These are phyloP conservation scores for Kodamaea anthophila DNA, from an alignment of 1,139 yeast genomes.

Conservation along the genomic window DNA sequence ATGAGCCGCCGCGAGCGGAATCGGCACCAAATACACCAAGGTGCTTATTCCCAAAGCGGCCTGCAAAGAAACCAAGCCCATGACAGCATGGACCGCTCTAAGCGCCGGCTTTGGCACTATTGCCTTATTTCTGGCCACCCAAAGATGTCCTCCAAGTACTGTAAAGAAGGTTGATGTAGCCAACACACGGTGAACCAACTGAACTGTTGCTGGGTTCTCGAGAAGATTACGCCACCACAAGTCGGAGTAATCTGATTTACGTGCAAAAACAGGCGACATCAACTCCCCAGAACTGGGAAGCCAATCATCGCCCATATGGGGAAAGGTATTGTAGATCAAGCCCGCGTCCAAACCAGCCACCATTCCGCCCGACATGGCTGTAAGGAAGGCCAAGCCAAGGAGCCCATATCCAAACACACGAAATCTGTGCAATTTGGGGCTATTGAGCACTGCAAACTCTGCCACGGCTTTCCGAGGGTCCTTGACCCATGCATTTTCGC, in stretches of 20 bases:
- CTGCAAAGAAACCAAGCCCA: slow-evolving; percentile 81
- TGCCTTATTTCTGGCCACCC: slow-evolving; percentile 48
- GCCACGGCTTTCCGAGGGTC: slow-evolving; percentile 50
- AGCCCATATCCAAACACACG: slow-evolving; percentile 52
- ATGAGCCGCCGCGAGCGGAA: slow-evolving; percentile 88
- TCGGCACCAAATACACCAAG: slow-evolving; percentile 82
- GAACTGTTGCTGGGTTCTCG: slow-evolving; percentile 96
- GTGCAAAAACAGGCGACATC: slow-evolving; percentile 67
- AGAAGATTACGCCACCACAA: slow-evolving; percentile 86
- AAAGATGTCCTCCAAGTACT: slow-evolving; percentile 61
- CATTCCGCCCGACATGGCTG: slow-evolving; percentile 96
- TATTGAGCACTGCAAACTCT: slow-evolving; percentile 44
- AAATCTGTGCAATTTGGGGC: slow-evolving; percentile 51
- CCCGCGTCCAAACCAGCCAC: slow-evolving; percentile 99
- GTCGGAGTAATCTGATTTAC: slow-evolving; percentile 64
- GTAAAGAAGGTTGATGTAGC: slow-evolving; percentile 79
- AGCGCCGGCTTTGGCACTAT: slow-evolving; percentile 53
- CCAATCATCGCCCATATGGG: slow-evolving; percentile 85
- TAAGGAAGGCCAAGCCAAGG: slow-evolving; percentile 65
- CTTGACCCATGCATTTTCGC: slow-evolving; percentile 59
- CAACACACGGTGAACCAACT: slow-evolving; percentile 79
- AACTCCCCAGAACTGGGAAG: slow-evolving; percentile 71
- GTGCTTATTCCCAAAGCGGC: slow-evolving; percentile 84
- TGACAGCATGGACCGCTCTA: slow-evolving; percentile 55
- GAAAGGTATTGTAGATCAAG: slow-evolving; percentile 89